Evolutionary conservation across 371 early-diverging fungal species (phyloP).

Genomic region (Mortierella sp.): DNA sequence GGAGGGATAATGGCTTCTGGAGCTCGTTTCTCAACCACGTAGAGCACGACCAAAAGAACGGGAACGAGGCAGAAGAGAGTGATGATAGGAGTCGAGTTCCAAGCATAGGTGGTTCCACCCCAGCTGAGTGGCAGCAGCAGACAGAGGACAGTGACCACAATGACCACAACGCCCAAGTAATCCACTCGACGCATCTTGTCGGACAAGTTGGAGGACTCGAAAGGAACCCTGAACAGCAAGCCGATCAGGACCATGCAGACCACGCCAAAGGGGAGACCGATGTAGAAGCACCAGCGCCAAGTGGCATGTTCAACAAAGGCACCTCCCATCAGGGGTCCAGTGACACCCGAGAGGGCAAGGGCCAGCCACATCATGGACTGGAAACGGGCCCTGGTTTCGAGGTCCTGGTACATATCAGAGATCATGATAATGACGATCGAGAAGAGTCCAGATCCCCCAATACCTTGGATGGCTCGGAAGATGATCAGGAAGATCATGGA

Average conservation of each 20-base stretch:
- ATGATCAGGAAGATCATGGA: slow-evolving; percentile 74
- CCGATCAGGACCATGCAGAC: slow-evolving; percentile 28
- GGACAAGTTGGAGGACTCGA: slow-evolving; percentile 13
- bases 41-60: slow-evolving; percentile 57
- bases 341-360: slow-evolving; percentile 54
- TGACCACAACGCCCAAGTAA: slow-evolving; percentile 23
- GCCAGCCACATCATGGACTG: slow-evolving; percentile 58
- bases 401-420: slow-evolving; percentile 60
- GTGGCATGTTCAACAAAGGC: slow-evolving; percentile 55
- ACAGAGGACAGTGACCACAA: slow-evolving; percentile 55
- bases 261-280: slow-evolving; percentile 40
- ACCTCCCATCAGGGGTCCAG: slow-evolving; percentile 62
- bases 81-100: slow-evolving; percentile 72
- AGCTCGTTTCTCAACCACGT: slow-evolving; percentile 63
- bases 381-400: slow-evolving; percentile 66
- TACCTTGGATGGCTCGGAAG: slow-evolving; percentile 66
- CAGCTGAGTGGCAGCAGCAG: slow-evolving; percentile 74
- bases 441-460: slow-evolving; percentile 73
- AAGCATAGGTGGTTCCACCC: slow-evolving; percentile 75
- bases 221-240: slow-evolving; percentile 35
- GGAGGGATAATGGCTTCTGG: slow-evolving; percentile 66
- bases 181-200: slow-evolving; percentile 47
- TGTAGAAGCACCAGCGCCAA: slow-evolving; percentile 63
- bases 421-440: slow-evolving; percentile 59
- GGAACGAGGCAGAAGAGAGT: slow-evolving; percentile 60